phyloP scores from a whole-genome alignment of 345 rosid species.

The Viola odorata region DNA sequence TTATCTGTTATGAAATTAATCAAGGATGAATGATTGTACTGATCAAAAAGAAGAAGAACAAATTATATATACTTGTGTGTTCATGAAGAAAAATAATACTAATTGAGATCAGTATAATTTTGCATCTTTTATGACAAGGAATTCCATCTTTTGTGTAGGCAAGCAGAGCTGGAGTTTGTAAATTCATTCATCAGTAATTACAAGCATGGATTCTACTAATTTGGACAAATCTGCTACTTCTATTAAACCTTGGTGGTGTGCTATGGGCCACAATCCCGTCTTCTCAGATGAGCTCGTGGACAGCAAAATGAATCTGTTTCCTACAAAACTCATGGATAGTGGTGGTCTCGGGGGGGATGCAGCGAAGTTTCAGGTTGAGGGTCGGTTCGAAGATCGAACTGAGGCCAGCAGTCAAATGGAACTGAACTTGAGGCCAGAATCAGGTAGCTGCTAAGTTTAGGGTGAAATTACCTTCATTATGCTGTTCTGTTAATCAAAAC shows the following conservation, averaged over 20 bases:
- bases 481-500: too few relatives aligned
- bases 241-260: conserved; percentile 34
- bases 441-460: conserved; percentile 26
- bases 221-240: conserved; percentile 4
- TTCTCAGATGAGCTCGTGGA: conserved; percentile 10
- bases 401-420: conserved; percentile 12
- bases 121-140: too few relatives aligned
- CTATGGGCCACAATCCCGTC: conserved; percentile 7
- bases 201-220: conserved; percentile 23
- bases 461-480: background rate
- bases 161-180: too few relatives aligned
- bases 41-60: too few relatives aligned
- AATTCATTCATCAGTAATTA: conserved; percentile 1
- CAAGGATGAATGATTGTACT: too few relatives aligned
- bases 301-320: conserved; percentile 14
- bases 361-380: conserved; percentile 11
- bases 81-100: too few relatives aligned
- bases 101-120: too few relatives aligned
- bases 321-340: background rate
- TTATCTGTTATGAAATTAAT: too few relatives aligned
- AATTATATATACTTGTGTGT: too few relatives aligned
- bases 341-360: conserved; percentile 14
- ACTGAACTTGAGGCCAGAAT: conserved; percentile 4
- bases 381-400: conserved; percentile 9
- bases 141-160: too few relatives aligned